Base-by-base conservation (phyloP, 1,139 yeast genomes). In the Saccharomyces hybrid region DNA sequence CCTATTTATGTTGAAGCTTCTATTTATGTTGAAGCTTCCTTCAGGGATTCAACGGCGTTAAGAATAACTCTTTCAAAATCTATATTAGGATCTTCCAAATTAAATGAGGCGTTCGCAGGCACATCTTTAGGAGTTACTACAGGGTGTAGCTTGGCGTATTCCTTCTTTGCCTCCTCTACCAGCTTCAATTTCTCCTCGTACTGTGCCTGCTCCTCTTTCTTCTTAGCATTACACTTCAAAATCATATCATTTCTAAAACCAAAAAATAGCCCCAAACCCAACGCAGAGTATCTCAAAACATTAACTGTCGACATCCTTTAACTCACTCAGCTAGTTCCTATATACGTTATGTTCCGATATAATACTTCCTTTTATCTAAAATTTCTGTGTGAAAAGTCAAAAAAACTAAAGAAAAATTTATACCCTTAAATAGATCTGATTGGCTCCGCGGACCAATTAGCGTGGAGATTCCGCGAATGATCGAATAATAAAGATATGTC, bases 21-120 rank as follows among this genome's bases (percentile, higher is more conserved):
- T 20, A 38, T 38, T 38, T 20, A 38, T 38, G 44, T 38, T 20
- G 44, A 38, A 20, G 44, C 20, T 38, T 38, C 44, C 25, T 38
- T 38, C 44, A 38, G 20, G 44, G 73, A 66, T 58, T 75, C 79
- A 58, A 78, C 77, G 56, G 79, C 78, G 56, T 75, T 71, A 64
- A 78, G 66, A 57, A 79, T 75, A 49, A 76, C 78, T 55, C 74
- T 75, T 56, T 77, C 97, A 63, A 87, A 78, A 72, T 91, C 97
- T 73, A 89, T 81, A 78, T 89, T 86, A 65, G 95, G 95, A 74
- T 90, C 96, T 68, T 88, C 95, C 74, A 91, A 80, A 75, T 89
- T 84, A 64, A 88, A 76, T 8, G 53, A 16, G 5, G 41, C 70
- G 44, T 66, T 51, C 11, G 56, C 50, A 49, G 65, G 61, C 31